Base-by-base conservation (phyloP, 176 grass and related monocot genomes). In the Triticum monococcum region DNA sequence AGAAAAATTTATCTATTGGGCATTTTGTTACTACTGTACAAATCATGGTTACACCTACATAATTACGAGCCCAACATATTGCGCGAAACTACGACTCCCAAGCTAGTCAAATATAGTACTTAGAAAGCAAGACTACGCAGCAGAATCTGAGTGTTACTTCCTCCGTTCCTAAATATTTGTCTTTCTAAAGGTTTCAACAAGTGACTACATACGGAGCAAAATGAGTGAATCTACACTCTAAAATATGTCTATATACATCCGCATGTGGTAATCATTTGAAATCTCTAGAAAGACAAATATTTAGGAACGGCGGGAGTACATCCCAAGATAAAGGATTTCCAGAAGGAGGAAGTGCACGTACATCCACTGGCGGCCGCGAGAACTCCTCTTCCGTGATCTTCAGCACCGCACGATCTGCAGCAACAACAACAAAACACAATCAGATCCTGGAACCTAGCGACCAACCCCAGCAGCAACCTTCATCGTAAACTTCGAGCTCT, bases 371-470 rank as follows among this genome's bases (percentile, higher is more conserved):
- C 33, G 92, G 92, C 8, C 80, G 30, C 13, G 89, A 85, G 92
- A 96, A 99, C 68, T 94, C 92, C 87, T 99, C 92, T 56, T 96
- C 90, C 73, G 91, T 93, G 89, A 99, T 99, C 92, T 99, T 93
- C 60, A 96, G 87, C 76, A 96, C 82, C 7, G 94, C 72, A 75
- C 92, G 86, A 83, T 99, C 97, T 96, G 82, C 77, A 90, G 43
- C 35, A 85, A 12, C 20, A 86, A 45, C 41, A 81, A 59, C 56
- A 5, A 8, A 43, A 81, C 64, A 74, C 45, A 22, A 83, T 82
- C 72, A 87, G 84, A 36, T 68, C 62, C 10, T 52, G 68, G 7
- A 86, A 79, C 3, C n/a, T 10, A 81, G 2, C 5, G 13, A 79
- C 0, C 2, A 77, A 14, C 23, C 69, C 5, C 1, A 84, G 36